Evolutionary conservation across 1,284 basidiomycete species (phyloP), one percentile per base, ranked within the genome.

Genomic region (Ceratobasidium sp.): DNA sequence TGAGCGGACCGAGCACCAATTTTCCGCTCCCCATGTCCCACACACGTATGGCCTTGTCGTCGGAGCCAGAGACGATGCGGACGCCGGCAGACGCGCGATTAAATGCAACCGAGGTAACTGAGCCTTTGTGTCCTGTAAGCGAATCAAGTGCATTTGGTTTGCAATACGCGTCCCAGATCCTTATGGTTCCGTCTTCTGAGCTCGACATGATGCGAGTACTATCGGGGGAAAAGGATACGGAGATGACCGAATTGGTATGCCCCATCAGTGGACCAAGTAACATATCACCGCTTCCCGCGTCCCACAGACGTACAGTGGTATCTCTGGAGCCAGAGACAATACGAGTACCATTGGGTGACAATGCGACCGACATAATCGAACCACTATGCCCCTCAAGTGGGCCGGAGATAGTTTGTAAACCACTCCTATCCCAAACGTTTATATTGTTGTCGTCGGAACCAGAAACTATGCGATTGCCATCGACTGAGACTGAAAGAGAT

Each of bases 201-300:
- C 27, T 32, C 15, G 31, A n/a, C n/a, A n/a, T n/a, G n/a, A n/a
- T n/a, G n/a, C n/a, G n/a, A n/a, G n/a, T n/a, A n/a, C n/a, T n/a
- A 53, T 53, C 57, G 15, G 57, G 43, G n/a, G 57, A 49, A 22
- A 43, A 47, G 12, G 42, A 27, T 17, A 60, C 17, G 8, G 27
- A 47, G 2, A 1, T 3, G n/a, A 60, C 42, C 17, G 17, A n/a
- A 6, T 17, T 25, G 27, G 42, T 47, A 32, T 31, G 25, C n/a
- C 7, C 13, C 17, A 17, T 25, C 3, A 58, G 25, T 4, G 31
- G 53, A n/a, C 22, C 22, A 12, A 40, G 22, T 5, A 22, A 8
- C 25, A 45, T 10, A 12, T 45, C 3, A 3, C 40, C 40, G 15
- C 25, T 58, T 4, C n/a, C 8, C 29, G 45, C 20, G 45, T 58